Base-by-base conservation (phyloP, 768 basidiomycete species). In the Tricholoma flavovirens region DNA sequence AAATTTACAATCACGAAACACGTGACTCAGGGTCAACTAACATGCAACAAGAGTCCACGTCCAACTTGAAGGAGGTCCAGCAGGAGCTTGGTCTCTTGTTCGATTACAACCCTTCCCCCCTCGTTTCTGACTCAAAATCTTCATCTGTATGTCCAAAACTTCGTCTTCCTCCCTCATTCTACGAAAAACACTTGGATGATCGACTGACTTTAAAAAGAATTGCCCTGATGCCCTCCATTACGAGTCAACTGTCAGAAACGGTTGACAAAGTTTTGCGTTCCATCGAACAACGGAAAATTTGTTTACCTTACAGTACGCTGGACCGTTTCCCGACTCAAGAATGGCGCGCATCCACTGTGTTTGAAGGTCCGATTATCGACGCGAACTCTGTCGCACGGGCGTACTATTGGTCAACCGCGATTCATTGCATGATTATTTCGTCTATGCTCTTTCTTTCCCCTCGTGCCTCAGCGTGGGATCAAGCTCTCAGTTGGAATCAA, bases 131-230 rank as follows among this genome's bases (percentile, higher is more conserved):
- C 43, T 30, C 30, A 10, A 15, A 52, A 7, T 52, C 32, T 8
- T 15, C n/a, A 15, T 50, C 35, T n/a, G 2, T 4, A 21, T 11
- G 35, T 24, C 57, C 57, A 17, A 53, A 29, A 36, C 35, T 58
- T 7, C n/a, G 8, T 14, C 21, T 45, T 1, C 51, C 55, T 21
- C 46, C 55, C 5, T 30, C 49, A 14, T 56, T 60, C 35, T 54
- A 60, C 33, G 29, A 60, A n/a, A 50, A 56, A 5, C 58, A 59
- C 49, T 30, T 59, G 15, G 59, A 60, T 40, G 33, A 49, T 17
- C 51, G 43, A 14, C 42, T 56, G 1, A n/a, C 40, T 2, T 32
- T 60, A 12, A 51, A 50, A 15, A 30, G 30, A 33, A 32, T 52
- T 8, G 17, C 29, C 1, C 14, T 51, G 9, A n/a, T 51, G 19